Percentiles rank a stretch among this genome's conserved stretches.
These are phyloP conservation scores for Gymnopus androsaceus DNA, from an alignment of 1,284 basidiomycete species.

Conservation along the genomic window DNA sequence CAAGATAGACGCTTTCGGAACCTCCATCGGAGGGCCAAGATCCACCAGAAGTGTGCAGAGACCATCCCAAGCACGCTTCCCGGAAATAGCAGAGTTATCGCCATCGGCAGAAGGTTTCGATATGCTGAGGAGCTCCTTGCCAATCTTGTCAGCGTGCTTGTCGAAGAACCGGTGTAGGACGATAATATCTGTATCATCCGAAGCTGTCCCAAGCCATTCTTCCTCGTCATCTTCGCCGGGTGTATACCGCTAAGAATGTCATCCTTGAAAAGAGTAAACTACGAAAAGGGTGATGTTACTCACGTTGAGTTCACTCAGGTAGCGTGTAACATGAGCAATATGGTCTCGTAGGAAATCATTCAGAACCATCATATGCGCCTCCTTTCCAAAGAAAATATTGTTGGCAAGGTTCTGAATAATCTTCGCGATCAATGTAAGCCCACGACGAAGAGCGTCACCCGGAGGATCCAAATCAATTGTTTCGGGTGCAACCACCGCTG, in stretches of 20 bases:
- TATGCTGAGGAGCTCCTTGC: slow-evolving; percentile 77
- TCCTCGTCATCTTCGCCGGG: slow-evolving; percentile 58
- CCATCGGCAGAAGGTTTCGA: slow-evolving; percentile 64
- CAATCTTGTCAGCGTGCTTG: slow-evolving; percentile 82
- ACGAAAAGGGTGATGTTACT: slow-evolving; percentile 26
- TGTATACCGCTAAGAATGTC: slow-evolving; percentile 52
- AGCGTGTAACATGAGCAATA: slow-evolving; percentile 80
- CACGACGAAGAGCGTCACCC: slow-evolving; percentile 67
- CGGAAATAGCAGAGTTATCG: slow-evolving; percentile 57
- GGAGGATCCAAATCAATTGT: slow-evolving; percentile 81
- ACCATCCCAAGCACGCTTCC: slow-evolving; percentile 76
- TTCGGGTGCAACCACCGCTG: slow-evolving; percentile 86
- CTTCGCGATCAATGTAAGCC: slow-evolving; percentile 85
- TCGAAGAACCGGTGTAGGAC: slow-evolving; percentile 83
- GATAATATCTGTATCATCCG: slow-evolving; percentile 80
- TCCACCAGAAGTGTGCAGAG: slow-evolving; percentile 78
- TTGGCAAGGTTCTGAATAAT: slow-evolving; percentile 92
- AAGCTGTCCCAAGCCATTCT: slow-evolving; percentile 72
- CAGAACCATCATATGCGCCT: slow-evolving; percentile 80
- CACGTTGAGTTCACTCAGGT: slow-evolving; percentile 80
- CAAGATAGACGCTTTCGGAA: slow-evolving; percentile 54
- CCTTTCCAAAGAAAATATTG: slow-evolving; percentile 89
- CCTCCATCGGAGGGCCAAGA: slow-evolving; percentile 71
- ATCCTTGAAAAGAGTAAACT: neutral
- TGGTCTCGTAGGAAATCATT: slow-evolving; percentile 80